These are phyloP conservation scores for Trypanosoma theileri DNA, from an alignment of 208 protist species.

Conservation along the genomic window DNA sequence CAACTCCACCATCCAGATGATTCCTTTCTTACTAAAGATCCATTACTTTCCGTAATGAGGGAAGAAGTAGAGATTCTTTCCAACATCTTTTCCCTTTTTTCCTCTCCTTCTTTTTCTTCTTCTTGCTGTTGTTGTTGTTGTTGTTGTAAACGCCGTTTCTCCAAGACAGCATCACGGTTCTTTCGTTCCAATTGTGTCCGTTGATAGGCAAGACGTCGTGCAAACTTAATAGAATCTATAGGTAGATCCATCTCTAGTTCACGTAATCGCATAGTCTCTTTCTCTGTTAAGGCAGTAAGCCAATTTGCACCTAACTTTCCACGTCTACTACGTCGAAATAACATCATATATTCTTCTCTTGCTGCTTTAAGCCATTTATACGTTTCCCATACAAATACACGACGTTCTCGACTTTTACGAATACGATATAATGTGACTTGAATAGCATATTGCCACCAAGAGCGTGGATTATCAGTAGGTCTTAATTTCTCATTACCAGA, in stretches of 20 bases:
- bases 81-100: conserved; percentile 34
- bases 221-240: conserved; percentile 58
- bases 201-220: conserved; percentile 43
- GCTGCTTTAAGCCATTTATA: conserved; percentile 43
- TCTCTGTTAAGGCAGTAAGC: conserved; percentile 37
- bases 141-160: conserved; percentile 13
- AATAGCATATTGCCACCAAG: conserved; percentile 72
- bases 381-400: conserved; percentile 47
- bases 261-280: conserved; percentile 34
- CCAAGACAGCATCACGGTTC: conserved; percentile 13
- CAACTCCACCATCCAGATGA: conserved; percentile 22
- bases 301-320: conserved; percentile 28
- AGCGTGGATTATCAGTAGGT: conserved; percentile 37
- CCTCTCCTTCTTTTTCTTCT: conserved; percentile 17
- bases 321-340: conserved; percentile 46
- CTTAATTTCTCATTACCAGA: conserved; percentile 17
- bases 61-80: not conserved
- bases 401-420: conserved; percentile 19
- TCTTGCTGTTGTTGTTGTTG: conserved; percentile 5
- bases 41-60: not conserved
- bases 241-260: conserved; percentile 57
- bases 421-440: conserved; percentile 42
- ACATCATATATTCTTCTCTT: conserved; percentile 45
- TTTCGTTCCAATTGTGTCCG: conserved; percentile 23
- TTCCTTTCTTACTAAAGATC: not conserved